Percentiles rank a stretch among this genome's conserved stretches.
phyloP scores from a whole-genome alignment of 106 monocot species.

The Apostasia ramifera region DNA sequence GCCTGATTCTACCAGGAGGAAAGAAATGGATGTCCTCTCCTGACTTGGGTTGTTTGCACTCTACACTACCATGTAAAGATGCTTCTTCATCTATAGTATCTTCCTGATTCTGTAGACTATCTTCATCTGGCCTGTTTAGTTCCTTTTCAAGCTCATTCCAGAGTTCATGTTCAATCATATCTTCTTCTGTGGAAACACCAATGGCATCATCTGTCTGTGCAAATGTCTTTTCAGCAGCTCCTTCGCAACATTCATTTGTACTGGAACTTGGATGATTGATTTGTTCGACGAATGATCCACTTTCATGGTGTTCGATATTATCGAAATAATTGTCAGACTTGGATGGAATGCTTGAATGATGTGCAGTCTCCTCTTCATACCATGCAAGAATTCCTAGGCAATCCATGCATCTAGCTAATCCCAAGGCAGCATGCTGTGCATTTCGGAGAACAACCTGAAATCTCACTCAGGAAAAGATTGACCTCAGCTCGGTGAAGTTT shows the following conservation, averaged over 20 bases:
- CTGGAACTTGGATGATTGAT: not conserved
- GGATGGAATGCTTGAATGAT: no score
- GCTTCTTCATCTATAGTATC: not conserved
- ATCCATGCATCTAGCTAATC: conserved; percentile 36
- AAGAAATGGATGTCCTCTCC: conserved; percentile 37
- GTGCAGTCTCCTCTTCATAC: not conserved
- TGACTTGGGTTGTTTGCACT: conserved; percentile 18
- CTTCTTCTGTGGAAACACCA: conserved; percentile 12
- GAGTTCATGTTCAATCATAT: conserved; percentile 39
- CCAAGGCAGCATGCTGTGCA: conserved; percentile 63
- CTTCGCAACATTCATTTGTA: not conserved
- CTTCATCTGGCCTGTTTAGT: conserved; percentile 6
- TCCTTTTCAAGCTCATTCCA: conserved; percentile 55
- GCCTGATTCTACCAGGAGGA: conserved; percentile 65
- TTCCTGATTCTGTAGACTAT: not conserved
- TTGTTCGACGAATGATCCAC: not conserved
- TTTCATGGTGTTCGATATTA: not conserved
- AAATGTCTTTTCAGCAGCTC: conserved; percentile 6
- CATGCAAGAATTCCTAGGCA: conserved; percentile 4
- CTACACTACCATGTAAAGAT: conserved; percentile 4
- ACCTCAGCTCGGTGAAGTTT: no score
- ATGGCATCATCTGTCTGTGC: conserved; percentile 3
- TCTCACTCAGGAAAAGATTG: not conserved
- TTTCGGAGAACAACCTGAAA: conserved; percentile 46
- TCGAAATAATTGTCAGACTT: not conserved